Percentiles rank a stretch among this genome's conserved stretches.
Conservation (phyloP, 352 stramenopile genomes). For the Elongisporangium senticosum region DNA sequence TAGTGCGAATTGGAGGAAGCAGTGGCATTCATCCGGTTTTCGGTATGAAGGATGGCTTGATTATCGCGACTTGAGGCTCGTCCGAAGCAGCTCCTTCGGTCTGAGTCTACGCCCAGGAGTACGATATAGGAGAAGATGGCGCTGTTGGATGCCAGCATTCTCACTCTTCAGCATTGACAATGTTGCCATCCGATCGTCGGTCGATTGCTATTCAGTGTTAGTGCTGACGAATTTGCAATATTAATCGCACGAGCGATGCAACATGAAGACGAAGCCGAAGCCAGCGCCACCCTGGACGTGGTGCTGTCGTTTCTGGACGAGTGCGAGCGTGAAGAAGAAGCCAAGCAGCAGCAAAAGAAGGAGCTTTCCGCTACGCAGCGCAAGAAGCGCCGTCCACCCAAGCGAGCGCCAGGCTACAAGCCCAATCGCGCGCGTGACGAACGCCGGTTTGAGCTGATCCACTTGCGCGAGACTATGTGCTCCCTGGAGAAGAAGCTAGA, state of each 20-base stretch:
- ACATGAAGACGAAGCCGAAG: neutral
- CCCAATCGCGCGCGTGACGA: constrained; percentile 21
- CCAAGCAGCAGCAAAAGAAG: neutral
- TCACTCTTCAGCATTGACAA: no score
- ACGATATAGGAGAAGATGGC: no score
- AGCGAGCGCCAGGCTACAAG: constrained; percentile 10
- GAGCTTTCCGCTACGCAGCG: neutral
- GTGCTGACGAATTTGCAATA: neutral
- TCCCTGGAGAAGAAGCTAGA: constrained; percentile 11
- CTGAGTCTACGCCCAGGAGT: no score
- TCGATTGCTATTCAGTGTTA: neutral
- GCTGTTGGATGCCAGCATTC: no score
- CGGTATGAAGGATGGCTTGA: no score
- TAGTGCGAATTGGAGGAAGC: constrained; percentile 19
- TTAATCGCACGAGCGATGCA: neutral
- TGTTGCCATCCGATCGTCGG: no score
- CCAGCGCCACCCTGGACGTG: constrained; percentile 17
- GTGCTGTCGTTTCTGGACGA: constrained; percentile 33
- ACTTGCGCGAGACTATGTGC: constrained; percentile 10
- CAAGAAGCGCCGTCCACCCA: neutral
- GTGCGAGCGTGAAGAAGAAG: constrained; percentile 14
- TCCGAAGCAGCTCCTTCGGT: no score
- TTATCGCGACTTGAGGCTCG: no score
- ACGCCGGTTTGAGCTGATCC: constrained; percentile 13
- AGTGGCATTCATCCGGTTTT: no score